These are phyloP conservation scores for Hypericum androsaemum DNA, from an alignment of 345 rosid species.

Conservation along the genomic window DNA sequence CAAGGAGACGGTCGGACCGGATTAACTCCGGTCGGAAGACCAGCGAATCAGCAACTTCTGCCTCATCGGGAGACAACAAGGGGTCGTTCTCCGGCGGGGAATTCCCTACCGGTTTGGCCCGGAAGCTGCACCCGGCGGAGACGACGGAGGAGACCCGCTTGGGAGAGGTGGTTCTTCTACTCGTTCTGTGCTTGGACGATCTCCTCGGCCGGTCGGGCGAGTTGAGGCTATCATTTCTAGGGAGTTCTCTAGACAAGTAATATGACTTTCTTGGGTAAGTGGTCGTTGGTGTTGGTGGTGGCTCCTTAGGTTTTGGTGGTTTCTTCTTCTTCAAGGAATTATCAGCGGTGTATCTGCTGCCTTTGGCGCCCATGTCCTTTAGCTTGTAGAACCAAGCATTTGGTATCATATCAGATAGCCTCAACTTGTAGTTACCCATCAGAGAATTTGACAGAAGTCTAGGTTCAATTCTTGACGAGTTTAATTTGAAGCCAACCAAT, in stretches of 20 bases:
- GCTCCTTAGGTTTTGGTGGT: conserved; percentile 24
- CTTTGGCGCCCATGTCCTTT: no score
- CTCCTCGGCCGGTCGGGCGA: conserved; percentile 30
- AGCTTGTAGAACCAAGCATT: no score
- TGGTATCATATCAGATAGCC: no score
- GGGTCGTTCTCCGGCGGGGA: conserved; percentile 22
- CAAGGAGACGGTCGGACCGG: conserved; percentile 53
- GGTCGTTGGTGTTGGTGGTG: conserved; percentile 10
- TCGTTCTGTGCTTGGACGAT: conserved; percentile 26
- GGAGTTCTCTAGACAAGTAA: conserved; percentile 42
- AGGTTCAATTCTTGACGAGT: no score
- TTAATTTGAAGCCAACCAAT: no score
- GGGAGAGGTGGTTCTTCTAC: conserved; percentile 27
- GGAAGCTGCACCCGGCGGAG: conserved; percentile 31
- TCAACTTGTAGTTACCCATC: no score
- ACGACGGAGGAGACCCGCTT: conserved; percentile 47
- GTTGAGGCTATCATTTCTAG: conserved; percentile 12
- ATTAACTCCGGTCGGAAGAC: conserved; percentile 35
- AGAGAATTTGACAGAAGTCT: no score
- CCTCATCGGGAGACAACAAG: conserved; percentile 23
- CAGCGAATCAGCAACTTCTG: conserved; percentile 6
- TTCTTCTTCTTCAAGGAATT: no score
- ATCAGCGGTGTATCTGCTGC: no score
- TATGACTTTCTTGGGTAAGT: conserved; percentile 54
- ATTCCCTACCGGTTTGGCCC: conserved; percentile 22